A percentile compares a stretch with the other conserved stretches of the same genome.
phyloP scores from a whole-genome alignment of 1,284 basidiomycete genomes.

The Leccinum subspadiceum region DNA sequence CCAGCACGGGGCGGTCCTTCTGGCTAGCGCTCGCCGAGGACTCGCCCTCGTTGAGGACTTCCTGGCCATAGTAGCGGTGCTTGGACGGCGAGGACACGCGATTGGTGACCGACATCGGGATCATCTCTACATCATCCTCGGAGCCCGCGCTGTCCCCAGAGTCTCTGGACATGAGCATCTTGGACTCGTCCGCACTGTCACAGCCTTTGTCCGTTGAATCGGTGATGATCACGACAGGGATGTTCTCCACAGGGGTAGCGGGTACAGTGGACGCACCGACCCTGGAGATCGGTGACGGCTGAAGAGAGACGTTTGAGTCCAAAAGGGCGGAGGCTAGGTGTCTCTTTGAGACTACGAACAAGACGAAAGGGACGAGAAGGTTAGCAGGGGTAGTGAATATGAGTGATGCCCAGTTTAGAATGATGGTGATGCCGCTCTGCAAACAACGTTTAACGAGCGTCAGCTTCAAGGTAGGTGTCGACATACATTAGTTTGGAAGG shows the following conservation, averaged over 20 bases:
- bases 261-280: not conserved
- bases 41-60: conserved; percentile 5
- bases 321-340: conserved; percentile 21
- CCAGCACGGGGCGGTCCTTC: not conserved
- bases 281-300: not conserved
- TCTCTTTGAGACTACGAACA: conserved; percentile 23
- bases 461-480: not conserved
- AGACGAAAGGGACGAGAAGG: conserved; percentile 24
- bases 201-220: conserved; percentile 8
- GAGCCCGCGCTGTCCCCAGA: conserved; percentile 1
- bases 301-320: conserved; percentile 11
- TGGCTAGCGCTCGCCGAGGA: not conserved
- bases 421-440: conserved; percentile 15
- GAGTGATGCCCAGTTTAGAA: conserved; percentile 28
- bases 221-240: conserved; percentile 23
- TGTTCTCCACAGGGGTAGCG: conserved; percentile 4
- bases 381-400: conserved; percentile 24
- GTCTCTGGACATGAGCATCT: conserved; percentile 4
- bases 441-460: not conserved
- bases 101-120: conserved; percentile 20
- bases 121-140: conserved; percentile 3
- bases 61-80: not conserved
- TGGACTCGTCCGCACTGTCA: conserved; percentile 4
- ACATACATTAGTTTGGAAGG: conserved; percentile 28
- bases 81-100: conserved; percentile 13